Base-by-base conservation (phyloP, 257 asterid genomes). In the Solanum paucissectum region DNA sequence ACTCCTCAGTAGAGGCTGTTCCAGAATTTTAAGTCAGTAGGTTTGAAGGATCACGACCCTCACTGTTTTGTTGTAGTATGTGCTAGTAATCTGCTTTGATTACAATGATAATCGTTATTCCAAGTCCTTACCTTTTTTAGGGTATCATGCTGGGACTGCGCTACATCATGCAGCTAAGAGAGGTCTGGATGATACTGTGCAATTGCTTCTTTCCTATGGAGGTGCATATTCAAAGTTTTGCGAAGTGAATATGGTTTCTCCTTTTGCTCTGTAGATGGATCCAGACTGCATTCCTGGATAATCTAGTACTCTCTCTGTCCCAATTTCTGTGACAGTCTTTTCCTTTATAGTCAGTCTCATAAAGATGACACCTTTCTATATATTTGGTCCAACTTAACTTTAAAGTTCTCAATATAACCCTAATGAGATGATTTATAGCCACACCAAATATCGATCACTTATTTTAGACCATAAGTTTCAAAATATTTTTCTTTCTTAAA, bases 81-180 rank as follows among this genome's bases (percentile, higher is more conserved):
- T 25, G 3, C 60, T 25, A 37, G 64, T 25, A n/a, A 46, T 79
- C 40, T 81, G 40, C 38, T 49, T 23, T 7, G 20, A 11, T 34
- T 23, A 34, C 64, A 14, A 27, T 2, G 10, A 36, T 60, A 55
- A n/a, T 60, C 55, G 64, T 60, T 32, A 60, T 12, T 33, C 16
- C 42, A 34, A 84, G 16, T 84, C 16, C n/a, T 84, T 21, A n/a
- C 40, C 87, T 60, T 82, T 46, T 90, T 74, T 90, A 97, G 99
- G 98, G 69, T 94, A 92, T n/a, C 93, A 93, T 83, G 96, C 95
- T 60, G 99, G 99, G 66, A 95, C 98, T 71, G 98, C 98, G 29
- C 90, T 97, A 52, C 99, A 97, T 91, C 97, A 95, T 92, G 99
- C 98, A 93, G 95, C 98, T 38, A 94, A 93, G 92, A 94, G 98